Evolutionary conservation across 306 rosid species (phyloP).

Genomic region (Cicer cuneatum): DNA sequence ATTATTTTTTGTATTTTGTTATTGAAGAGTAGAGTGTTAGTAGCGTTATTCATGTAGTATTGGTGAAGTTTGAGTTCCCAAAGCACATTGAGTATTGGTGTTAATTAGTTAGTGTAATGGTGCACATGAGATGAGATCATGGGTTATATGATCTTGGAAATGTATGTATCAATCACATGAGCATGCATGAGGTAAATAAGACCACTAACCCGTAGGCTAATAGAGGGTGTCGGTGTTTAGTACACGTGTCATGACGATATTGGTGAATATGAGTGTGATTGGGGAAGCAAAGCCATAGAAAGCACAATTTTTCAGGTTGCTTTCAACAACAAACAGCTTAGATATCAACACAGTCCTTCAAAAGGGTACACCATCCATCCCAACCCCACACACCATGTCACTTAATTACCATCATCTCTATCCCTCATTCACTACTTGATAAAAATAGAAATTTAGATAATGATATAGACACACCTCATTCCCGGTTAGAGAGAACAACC

Average conservation of each 20-base stretch:
- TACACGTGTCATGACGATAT: constrained; percentile 54
- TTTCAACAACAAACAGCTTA: constrained; percentile 57
- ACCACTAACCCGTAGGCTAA: constrained; percentile 58
- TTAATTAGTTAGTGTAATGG: not conserved
- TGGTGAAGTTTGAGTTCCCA: constrained; percentile 37
- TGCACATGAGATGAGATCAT: constrained; percentile 52
- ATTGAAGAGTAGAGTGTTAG: too few relatives aligned
- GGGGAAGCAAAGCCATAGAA: constrained; percentile 79
- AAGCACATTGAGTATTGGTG: constrained; percentile 53
- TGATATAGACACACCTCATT: too few relatives aligned
- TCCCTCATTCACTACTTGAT: constrained; percentile 15
- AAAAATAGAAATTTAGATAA: not conserved
- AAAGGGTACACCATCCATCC: constrained; percentile 34
- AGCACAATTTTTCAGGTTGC: constrained; percentile 53
- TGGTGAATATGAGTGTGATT: constrained; percentile 55
- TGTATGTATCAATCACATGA: constrained; percentile 56
- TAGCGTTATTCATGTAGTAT: not conserved
- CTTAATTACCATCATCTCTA: not conserved
- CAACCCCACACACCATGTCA: constrained; percentile 1
- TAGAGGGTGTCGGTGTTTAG: constrained; percentile 69
- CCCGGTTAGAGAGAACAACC: too few relatives aligned
- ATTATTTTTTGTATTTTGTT: too few relatives aligned
- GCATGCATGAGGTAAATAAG: constrained; percentile 40
- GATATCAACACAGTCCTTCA: constrained; percentile 37
- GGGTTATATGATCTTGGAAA: constrained; percentile 46